These are phyloP conservation scores for Leucogyrophana mollusca DNA, from an alignment of 768 basidiomycete genomes.

Conservation along the genomic window DNA sequence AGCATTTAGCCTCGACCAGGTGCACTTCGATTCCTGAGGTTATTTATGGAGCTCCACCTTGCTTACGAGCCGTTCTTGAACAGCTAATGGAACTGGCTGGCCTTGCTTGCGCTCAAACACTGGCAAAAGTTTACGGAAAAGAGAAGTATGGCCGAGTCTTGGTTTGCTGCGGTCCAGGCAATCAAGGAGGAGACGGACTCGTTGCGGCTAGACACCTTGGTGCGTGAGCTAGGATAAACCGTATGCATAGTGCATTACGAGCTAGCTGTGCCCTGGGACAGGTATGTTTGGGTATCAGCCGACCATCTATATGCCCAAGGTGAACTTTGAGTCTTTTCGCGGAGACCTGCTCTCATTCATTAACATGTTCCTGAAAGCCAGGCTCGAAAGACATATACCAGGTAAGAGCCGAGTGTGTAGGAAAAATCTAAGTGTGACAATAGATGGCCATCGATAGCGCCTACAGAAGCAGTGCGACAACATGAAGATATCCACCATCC, in stretches of 20 bases:
- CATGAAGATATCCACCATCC: slow-evolving; percentile 76
- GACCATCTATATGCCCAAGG: slow-evolving; percentile 93
- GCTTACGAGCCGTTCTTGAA: neutral
- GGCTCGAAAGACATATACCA: slow-evolving; percentile 93
- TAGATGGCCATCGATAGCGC: slow-evolving; percentile 43
- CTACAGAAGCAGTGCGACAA: slow-evolving; percentile 86
- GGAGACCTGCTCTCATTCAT: neutral
- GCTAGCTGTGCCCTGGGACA: slow-evolving; percentile 25
- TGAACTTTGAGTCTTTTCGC: slow-evolving; percentile 21
- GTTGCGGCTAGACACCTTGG: slow-evolving; percentile 95
- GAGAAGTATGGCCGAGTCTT: slow-evolving; percentile 74
- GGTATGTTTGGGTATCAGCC: slow-evolving; percentile 92
- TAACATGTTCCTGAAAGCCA: slow-evolving; percentile 46
- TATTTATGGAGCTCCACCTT: neutral
- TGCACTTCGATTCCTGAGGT: slow-evolving; percentile 19
- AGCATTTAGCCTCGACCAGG: slow-evolving; percentile 95
- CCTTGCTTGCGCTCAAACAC: slow-evolving; percentile 85
- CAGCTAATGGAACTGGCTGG: slow-evolving; percentile 98
- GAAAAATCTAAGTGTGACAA: neutral
- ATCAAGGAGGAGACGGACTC: slow-evolving; percentile 95
- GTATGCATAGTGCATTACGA: neutral
- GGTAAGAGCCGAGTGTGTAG: slow-evolving; percentile 33
- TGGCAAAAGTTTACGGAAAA: slow-evolving; percentile 73
- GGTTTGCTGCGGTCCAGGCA: slow-evolving; percentile 97
- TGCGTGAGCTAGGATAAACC: slow-evolving; percentile 28